Conservation (phyloP, 257 asterid species). For the Jacaranda copaia region DNA sequence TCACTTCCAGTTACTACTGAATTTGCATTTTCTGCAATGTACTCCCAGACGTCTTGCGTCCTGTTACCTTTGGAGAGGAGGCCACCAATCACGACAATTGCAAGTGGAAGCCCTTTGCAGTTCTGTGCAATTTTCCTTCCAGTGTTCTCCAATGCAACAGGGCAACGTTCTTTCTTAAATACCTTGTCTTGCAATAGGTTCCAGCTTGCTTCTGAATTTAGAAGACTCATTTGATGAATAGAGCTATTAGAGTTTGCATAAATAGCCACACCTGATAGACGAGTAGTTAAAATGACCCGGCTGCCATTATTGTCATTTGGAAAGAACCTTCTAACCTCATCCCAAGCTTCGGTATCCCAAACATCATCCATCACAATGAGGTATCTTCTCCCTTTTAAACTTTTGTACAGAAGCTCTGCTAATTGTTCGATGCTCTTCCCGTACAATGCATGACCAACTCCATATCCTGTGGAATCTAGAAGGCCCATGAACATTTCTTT, state of each 20-base stretch:
- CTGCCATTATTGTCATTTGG: not conserved
- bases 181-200: not conserved
- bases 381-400: too few species aligned
- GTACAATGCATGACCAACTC: not conserved
- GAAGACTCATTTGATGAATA: not conserved
- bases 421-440: not conserved
- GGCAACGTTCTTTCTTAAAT: not conserved
- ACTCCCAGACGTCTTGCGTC: conserved; percentile 14
- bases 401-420: not conserved
- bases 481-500: not conserved
- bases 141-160: not conserved
- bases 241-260: too few species aligned
- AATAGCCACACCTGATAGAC: too few species aligned
- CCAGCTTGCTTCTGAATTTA: not conserved
- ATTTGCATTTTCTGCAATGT: conserved; percentile 13
- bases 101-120: conserved; percentile 38
- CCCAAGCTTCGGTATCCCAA: not conserved
- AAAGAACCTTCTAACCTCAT: not conserved
- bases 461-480: not conserved
- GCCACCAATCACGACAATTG: conserved; percentile 24
- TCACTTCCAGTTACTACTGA: not conserved
- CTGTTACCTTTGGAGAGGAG: conserved; percentile 11
- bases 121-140: too few species aligned
- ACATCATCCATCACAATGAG: not conserved
- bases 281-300: not conserved